Evolutionary conservation across 257 asterid species (phyloP).

Genomic region (Plantago ovata): DNA sequence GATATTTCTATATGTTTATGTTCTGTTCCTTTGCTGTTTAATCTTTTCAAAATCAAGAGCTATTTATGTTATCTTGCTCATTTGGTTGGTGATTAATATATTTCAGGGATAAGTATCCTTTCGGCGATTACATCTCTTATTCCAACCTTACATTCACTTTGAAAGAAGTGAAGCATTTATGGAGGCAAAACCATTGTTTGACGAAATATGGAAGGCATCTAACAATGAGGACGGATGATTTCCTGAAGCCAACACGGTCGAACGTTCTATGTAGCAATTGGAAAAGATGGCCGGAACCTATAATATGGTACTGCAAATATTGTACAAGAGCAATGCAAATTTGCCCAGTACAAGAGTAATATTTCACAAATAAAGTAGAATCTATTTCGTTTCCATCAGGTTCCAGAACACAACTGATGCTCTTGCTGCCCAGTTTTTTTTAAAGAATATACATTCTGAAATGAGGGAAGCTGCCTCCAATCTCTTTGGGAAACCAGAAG

Average conservation of each 20-base stretch:
- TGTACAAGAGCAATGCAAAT: constrained; percentile 1
- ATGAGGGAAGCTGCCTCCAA: constrained; percentile 75
- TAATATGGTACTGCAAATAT: constrained; percentile 62
- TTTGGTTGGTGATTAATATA: constrained; percentile 24
- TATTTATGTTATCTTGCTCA: constrained; percentile 1
- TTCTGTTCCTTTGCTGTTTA: background rate
- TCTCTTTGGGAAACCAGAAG: constrained; percentile 73
- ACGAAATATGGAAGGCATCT: constrained; percentile 74
- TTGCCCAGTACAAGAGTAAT: too few relatives aligned
- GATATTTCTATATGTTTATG: too few relatives aligned
- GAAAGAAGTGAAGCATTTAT: constrained; percentile 88
- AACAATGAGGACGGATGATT: constrained; percentile 85
- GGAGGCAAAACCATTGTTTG: constrained; percentile 81
- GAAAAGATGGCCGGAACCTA: constrained; percentile 84
- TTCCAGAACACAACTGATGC: constrained; percentile 97
- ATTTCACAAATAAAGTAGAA: constrained; percentile 10
- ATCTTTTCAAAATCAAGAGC: constrained; percentile 4
- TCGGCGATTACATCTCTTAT: constrained; percentile 76
- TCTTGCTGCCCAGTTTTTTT: constrained; percentile 90
- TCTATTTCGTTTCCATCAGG: constrained; percentile 43
- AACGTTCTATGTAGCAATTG: constrained; percentile 88
- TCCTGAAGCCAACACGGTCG: constrained; percentile 73
- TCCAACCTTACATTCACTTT: constrained; percentile 71
- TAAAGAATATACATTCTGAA: constrained; percentile 66
- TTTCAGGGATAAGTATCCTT: constrained; percentile 83